phyloP scores from a whole-genome alignment of 805 yeast species.

The Cyberlindnera mississippiensis region DNA sequence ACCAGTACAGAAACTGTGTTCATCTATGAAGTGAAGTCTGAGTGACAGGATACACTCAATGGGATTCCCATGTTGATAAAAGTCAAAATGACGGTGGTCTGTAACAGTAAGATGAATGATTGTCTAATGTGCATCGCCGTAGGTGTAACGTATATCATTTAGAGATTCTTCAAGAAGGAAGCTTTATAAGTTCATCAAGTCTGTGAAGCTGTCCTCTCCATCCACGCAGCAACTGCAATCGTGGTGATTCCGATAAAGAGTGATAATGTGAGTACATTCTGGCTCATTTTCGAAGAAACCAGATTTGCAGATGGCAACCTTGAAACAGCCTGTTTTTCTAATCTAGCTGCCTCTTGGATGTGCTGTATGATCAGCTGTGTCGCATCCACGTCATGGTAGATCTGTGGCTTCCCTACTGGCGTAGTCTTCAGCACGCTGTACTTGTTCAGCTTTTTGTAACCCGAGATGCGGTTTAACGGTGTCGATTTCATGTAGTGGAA shows the following conservation, averaged over 20 bases:
- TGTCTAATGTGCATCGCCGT: too few species aligned
- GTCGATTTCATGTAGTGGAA: slow-evolving; percentile 6
- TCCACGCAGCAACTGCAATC: not conserved
- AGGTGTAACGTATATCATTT: too few species aligned
- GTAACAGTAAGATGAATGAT: too few species aligned
- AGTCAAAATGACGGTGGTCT: too few species aligned
- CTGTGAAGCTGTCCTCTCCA: too few species aligned
- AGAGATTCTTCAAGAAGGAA: too few species aligned
- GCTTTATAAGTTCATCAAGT: too few species aligned
- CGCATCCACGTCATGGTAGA: too few species aligned
- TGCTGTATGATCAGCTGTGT: too few species aligned
- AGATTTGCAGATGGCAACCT: too few species aligned
- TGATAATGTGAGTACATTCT: not conserved
- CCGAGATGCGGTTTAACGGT: slow-evolving; percentile 20
- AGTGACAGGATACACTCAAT: slow-evolving; percentile 15
- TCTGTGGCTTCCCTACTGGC: not conserved
- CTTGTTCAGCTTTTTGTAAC: slow-evolving; percentile 16
- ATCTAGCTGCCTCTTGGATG: not conserved
- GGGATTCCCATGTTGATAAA: too few species aligned
- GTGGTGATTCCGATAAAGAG: not conserved
- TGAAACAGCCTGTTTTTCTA: not conserved
- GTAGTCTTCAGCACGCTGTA: slow-evolving; percentile 26
- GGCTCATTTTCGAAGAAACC: too few species aligned
- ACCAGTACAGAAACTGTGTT: slow-evolving; percentile 73
- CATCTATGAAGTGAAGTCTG: slow-evolving; percentile 69